phyloP scores from a whole-genome alignment of 2,329 filamentous ascomycete genomes.

The Fusarium sp. region DNA sequence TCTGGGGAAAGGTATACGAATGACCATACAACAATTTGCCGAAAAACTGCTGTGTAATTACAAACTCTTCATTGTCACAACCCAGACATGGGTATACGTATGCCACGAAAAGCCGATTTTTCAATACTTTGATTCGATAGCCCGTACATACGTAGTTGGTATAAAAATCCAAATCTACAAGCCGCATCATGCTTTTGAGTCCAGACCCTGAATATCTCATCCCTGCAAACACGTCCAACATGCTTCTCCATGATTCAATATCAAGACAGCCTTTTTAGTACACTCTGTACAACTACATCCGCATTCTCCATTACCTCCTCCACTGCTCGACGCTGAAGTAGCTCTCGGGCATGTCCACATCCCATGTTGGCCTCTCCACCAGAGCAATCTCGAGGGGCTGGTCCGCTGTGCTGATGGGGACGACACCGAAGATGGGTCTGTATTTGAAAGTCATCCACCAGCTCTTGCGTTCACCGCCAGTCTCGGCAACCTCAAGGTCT shows the following conservation, averaged over 20 bases:
- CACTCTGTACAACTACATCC: constrained; percentile 10
- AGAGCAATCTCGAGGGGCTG: constrained; percentile 81
- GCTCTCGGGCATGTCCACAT: constrained; percentile 80
- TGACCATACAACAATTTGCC: not conserved
- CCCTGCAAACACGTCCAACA: constrained; percentile 23
- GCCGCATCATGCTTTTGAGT: constrained; percentile 23
- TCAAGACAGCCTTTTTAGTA: constrained; percentile 8
- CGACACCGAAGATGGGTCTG: constrained; percentile 85
- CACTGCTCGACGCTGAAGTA: constrained; percentile 73
- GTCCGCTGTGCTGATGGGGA: constrained; percentile 59
- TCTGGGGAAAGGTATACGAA: not conserved
- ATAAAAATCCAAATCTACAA: constrained; percentile 42
- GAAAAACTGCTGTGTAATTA: constrained; percentile 5
- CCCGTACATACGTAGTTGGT: constrained; percentile 32
- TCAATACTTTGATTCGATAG: constrained; percentile 33
- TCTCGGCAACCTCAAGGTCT: constrained; percentile 38
- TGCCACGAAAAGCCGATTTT: constrained; percentile 18
- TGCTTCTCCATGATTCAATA: constrained; percentile 12
- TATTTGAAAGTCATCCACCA: constrained; percentile 94
- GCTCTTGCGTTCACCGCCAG: constrained; percentile 52
- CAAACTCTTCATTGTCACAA: constrained; percentile 11
- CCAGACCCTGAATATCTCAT: constrained; percentile 20
- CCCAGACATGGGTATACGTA: constrained; percentile 33
- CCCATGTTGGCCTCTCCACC: constrained; percentile 88
- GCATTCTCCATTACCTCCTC: constrained; percentile 54